Percentiles rank a stretch among this genome's conserved stretches.
phyloP scores from a whole-genome alignment of 192 early-diverging fungal species.

The Kappamyces sp. region DNA sequence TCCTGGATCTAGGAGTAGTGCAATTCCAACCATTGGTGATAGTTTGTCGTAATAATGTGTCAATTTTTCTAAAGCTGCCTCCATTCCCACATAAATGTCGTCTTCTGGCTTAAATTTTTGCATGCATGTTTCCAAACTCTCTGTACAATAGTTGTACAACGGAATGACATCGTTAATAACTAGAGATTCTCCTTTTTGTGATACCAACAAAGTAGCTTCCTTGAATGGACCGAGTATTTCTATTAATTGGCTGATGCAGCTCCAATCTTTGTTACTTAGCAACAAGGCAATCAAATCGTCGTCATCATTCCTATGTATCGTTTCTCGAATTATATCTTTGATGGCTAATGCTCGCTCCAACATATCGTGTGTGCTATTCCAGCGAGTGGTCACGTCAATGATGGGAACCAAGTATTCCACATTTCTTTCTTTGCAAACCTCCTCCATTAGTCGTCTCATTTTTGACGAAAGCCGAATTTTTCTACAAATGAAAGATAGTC shows the following conservation, averaged over 20 bases:
- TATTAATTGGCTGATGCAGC: conserved; percentile 5
- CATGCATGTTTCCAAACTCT: background rate
- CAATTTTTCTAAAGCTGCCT: conserved; percentile 1
- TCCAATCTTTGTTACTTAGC: conserved; percentile 1
- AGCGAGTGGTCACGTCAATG: conserved; percentile 3
- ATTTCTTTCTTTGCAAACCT: background rate
- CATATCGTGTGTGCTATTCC: conserved; percentile 15
- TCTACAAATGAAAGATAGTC: background rate
- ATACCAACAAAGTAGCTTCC: conserved; percentile 3
- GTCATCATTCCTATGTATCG: background rate
- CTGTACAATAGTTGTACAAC: background rate
- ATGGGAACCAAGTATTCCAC: conserved; percentile 6
- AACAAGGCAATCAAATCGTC: background rate
- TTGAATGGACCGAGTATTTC: background rate
- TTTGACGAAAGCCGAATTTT: conserved; percentile 3
- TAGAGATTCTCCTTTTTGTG: background rate
- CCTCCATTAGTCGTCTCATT: background rate
- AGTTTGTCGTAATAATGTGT: conserved; percentile 14
- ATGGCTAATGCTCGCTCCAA: background rate
- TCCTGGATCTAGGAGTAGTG: background rate
- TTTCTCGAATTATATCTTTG: conserved; percentile 7
- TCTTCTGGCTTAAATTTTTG: conserved; percentile 1
- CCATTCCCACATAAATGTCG: conserved; percentile 13
- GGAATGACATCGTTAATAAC: background rate
- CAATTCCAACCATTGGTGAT: conserved; percentile 13